Evolutionary conservation across 2,329 filamentous ascomycete genomes (phyloP), one percentile per base, ranked within the genome.

Genomic region (Fusarium sambucinum): DNA sequence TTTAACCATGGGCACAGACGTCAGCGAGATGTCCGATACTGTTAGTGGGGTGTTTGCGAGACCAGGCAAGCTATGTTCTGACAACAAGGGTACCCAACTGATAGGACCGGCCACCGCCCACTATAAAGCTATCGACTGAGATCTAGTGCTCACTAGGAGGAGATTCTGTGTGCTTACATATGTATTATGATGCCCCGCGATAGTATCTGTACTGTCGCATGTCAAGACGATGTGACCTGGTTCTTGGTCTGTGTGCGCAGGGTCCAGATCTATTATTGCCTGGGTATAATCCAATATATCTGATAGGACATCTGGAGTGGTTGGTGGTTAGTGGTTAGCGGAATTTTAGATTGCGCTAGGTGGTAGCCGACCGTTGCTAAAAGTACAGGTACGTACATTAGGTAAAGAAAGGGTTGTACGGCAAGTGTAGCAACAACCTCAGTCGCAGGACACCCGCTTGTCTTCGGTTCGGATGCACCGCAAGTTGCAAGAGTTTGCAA

Each of bases 171-270:
- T 50, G 53, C 69, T 62, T 72, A 25, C 23, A 25, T 25, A 74
- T 75, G 72, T 55, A 63, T 70, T 50, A 70, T 68, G 66, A 59
- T 52, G 68, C 73, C 70, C 72, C 73, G 73, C 76, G 74, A 59
- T 66, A 38, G 47, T 27, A 27, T 27, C 47, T 25, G 47, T 38
- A 76, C 71, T 66, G 75, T 77, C 63, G 60, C 74, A 77, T 63
- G 42, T 60, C 56, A 54, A 66, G 61, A 60, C 60, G 63, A 73
- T 69, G 68, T 72, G 57, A 54, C 47, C 47, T 63, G 46, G 23
- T 57, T 66, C 65, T 63, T 62, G 59, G 48, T 58, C 55, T 59
- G 48, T 33, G 33, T 33, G 57, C 44, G 50, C 54, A 70, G 63
- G 66, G 66, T 54, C 63, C 63, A 64, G 63, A 69, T 69, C 58